Evolutionary conservation across 768 basidiomycete species (phyloP).

Genomic region (Trametes meyenii): DNA sequence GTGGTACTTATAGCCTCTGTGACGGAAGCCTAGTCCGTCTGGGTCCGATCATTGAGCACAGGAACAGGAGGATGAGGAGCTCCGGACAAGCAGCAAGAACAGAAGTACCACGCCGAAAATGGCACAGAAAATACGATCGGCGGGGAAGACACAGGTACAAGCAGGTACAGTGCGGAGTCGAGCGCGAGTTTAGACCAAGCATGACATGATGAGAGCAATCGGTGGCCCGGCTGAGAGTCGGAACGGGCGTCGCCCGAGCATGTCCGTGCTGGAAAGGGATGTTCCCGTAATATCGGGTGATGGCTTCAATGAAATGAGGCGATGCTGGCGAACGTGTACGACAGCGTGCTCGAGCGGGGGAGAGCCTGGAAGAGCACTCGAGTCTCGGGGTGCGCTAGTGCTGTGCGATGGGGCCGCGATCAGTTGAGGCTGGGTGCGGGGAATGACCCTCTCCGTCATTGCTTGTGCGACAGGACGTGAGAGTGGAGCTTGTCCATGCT

Average conservation of each 20-base stretch:
- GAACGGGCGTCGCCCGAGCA: background rate
- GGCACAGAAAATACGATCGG: conserved; percentile 3
- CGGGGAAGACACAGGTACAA: conserved; percentile 2
- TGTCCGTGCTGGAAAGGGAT: no score
- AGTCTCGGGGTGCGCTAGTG: background rate
- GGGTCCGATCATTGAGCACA: background rate
- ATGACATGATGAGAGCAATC: background rate
- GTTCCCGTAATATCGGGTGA: no score
- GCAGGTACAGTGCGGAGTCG: background rate
- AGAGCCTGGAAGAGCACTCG: background rate
- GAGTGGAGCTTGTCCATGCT: background rate
- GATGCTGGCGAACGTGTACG: background rate
- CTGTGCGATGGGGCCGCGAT: conserved; percentile 11
- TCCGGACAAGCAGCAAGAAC: conserved; percentile 8
- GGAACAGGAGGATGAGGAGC: background rate
- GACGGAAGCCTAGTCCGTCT: background rate
- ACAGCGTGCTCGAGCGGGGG: background rate
- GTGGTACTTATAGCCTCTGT: conserved; percentile 1
- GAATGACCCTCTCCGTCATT: background rate
- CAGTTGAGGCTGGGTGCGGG: background rate
- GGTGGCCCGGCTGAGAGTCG: background rate
- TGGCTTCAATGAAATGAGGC: no score
- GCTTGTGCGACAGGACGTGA: conserved; percentile 14
- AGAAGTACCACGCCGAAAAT: background rate
- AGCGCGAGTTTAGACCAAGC: background rate